These are phyloP conservation scores for Leccinum disarticulatum DNA, from an alignment of 768 basidiomycete species.

Conservation along the genomic window DNA sequence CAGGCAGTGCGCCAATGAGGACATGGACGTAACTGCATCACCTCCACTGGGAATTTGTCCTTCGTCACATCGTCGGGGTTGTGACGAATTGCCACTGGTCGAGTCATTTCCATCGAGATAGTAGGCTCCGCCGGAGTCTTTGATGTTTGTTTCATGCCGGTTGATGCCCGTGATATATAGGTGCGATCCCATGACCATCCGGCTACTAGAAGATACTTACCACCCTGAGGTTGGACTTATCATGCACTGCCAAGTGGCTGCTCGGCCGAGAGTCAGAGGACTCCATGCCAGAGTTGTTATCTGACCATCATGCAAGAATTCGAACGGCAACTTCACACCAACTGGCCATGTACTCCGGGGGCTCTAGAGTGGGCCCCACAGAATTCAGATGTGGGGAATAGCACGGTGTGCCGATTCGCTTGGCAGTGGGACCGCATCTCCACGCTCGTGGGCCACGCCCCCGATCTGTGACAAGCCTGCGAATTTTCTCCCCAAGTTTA, in stretches of 20 bases:
- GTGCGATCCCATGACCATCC: not conserved
- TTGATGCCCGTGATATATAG: not conserved
- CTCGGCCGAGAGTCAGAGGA: too few species aligned
- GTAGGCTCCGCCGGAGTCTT: not conserved
- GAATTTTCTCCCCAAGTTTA: too few species aligned
- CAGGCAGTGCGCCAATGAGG: not conserved
- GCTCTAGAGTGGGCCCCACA: not conserved
- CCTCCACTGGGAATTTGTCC: not conserved
- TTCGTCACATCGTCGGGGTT: not conserved
- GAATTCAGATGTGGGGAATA: not conserved
- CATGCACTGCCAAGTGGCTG: not conserved
- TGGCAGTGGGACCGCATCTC: not conserved
- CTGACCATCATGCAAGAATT: not conserved
- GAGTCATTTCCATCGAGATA: not conserved
- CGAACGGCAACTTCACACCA: not conserved
- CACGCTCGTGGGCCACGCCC: too few species aligned
- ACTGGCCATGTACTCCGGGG: not conserved
- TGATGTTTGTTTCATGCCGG: not conserved
- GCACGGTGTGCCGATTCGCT: not conserved
- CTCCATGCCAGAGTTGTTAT: not conserved
- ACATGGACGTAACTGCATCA: not conserved
- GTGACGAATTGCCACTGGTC: not conserved
- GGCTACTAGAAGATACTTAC: not conserved
- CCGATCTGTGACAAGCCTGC: too few species aligned
- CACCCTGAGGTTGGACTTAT: too few species aligned